Conservation (phyloP, 2,329 filamentous ascomycete genomes). For the Hymenoscyphus linearis region DNA sequence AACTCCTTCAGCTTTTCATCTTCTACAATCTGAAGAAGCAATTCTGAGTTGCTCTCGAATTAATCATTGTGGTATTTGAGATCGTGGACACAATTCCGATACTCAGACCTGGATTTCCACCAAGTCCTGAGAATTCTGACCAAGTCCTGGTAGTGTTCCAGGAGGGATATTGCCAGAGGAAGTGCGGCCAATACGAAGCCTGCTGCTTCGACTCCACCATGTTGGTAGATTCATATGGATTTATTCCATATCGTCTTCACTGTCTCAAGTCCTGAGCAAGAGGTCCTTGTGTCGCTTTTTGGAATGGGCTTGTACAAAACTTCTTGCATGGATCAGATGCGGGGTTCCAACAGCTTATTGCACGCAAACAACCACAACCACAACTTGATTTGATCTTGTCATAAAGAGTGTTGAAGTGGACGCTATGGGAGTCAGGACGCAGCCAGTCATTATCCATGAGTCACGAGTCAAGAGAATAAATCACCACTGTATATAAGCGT, state of each 20-base stretch:
- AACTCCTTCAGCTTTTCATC: constrained; percentile 11
- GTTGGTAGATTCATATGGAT: neutral
- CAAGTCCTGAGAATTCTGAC: constrained; percentile 13
- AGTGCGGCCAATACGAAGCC: constrained; percentile 17
- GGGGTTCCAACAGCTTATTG: too few relatives aligned
- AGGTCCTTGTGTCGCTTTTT: too few relatives aligned
- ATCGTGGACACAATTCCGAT: constrained; percentile 14
- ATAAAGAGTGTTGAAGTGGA: too few relatives aligned
- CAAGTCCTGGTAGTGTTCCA: constrained; percentile 16
- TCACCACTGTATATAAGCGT: too few relatives aligned
- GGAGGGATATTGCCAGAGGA: constrained; percentile 15
- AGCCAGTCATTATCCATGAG: too few relatives aligned
- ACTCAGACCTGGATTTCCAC: constrained; percentile 17
- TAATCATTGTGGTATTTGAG: constrained; percentile 14
- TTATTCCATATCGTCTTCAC: neutral
- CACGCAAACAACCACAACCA: too few relatives aligned
- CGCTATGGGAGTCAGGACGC: too few relatives aligned
- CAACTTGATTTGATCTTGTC: too few relatives aligned
- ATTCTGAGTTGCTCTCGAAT: constrained; percentile 14
- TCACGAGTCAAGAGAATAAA: too few relatives aligned
- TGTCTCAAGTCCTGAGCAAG: neutral
- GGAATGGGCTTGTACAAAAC: too few relatives aligned
- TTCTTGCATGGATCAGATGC: too few relatives aligned
- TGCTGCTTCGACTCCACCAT: constrained; percentile 14
- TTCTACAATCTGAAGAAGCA: constrained; percentile 17